These are phyloP conservation scores for Solanum medicagineum DNA, from an alignment of 257 asterid genomes.

Conservation along the genomic window DNA sequence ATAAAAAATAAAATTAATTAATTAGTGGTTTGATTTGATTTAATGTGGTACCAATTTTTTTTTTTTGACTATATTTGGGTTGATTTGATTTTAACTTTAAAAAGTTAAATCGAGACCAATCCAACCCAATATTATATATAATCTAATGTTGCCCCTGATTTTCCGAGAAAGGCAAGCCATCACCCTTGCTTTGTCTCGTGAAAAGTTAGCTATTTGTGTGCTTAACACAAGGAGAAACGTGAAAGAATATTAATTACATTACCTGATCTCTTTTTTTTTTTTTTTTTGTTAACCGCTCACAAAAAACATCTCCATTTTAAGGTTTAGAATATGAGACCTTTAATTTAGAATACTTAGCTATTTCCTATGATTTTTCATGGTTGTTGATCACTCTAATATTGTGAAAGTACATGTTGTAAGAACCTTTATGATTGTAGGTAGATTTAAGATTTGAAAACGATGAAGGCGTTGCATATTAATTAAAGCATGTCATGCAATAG, in stretches of 20 bases:
- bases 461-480: background rate
- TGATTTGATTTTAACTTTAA: too few species aligned
- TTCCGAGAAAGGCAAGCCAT: background rate
- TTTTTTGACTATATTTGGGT: too few species aligned
- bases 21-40: too few species aligned
- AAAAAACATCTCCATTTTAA: background rate
- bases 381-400: background rate
- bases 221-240: background rate
- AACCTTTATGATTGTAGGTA: background rate
- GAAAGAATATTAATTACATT: background rate
- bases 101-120: too few species aligned
- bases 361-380: background rate
- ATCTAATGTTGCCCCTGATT: background rate
- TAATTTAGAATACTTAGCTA: background rate
- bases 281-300: background rate
- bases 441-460: background rate
- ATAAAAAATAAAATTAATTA: too few species aligned
- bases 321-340: background rate
- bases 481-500: background rate
- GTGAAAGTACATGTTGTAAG: background rate
- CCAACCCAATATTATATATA: too few species aligned
- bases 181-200: background rate
- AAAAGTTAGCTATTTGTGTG: background rate
- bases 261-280: too few species aligned
- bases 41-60: too few species aligned